Base-by-base conservation (phyloP, 148 eudicot species). In the Chenopodium quinoa region DNA sequence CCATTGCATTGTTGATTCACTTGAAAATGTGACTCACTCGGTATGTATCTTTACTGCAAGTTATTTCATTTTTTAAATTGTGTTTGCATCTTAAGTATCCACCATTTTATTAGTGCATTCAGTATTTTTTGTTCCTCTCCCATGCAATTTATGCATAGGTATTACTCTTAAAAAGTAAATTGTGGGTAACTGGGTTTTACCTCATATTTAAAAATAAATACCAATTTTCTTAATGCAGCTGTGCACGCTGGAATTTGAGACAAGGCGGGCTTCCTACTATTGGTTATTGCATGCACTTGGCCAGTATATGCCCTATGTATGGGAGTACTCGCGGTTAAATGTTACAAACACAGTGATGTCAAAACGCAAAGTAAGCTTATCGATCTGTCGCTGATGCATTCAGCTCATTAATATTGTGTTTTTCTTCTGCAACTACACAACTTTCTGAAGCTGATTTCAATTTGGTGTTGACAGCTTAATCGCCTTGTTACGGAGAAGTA, bases 281-380 rank as follows among this genome's bases (percentile, higher is more conserved):
- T 95, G 99, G 99, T 86, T 95, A 71, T 77, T 95, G 81, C 91
- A 93, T 87, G 92, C 91, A 54, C 86, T 95, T 80, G 87, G 87
- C 82, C 90, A 92, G 63, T 95, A 93, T 86, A 92, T 89, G 79
- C 99, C 99, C 62, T 88, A 90, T 86, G 99, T 95, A 47, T 95
- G 99, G 97, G 99, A 95, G 84, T 95, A 95, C 84, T 95, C 97
- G 19, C 91, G 99, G 82, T 83, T 95, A 83, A 95, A 95, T 89
- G 79, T 95, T 76, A 90, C 97, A 76, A 91, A 95, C 82, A 91
- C 97, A 12, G 94, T 95, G 81, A 95, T 95, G 99, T 95, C 99
- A 71, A 95, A 95, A 81, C 93, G 97, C 22, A 95, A 95, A 89
- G 99, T 93, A 84, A 86, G 88, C 76, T 84, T 79, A 80, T 71